Evolutionary conservation across 768 basidiomycete species (phyloP).

Genomic region (Leccinum fibrillosum): DNA sequence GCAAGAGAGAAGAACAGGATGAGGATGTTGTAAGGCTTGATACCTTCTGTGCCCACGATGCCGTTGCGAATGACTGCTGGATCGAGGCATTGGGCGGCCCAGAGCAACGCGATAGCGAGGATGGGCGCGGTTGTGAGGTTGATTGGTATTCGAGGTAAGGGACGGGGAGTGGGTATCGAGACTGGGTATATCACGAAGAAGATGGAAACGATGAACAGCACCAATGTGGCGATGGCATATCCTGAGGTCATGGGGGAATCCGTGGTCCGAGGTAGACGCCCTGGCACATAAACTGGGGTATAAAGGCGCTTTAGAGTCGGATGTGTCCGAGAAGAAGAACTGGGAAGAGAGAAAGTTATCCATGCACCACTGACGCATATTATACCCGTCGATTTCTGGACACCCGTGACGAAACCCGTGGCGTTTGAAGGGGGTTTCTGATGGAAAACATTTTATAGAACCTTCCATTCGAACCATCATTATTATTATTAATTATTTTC

Average conservation of each 20-base stretch:
- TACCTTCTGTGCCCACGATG: constrained; percentile 73
- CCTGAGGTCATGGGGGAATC: constrained; percentile 39
- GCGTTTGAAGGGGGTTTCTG: no score
- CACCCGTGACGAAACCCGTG: no score
- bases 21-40: constrained; percentile 91
- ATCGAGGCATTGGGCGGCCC: constrained; percentile 54
- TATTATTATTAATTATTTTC: no score
- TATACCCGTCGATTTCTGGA: no score
- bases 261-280: background rate
- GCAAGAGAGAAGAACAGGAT: constrained; percentile 90
- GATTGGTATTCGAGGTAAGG: constrained; percentile 35
- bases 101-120: constrained; percentile 47
- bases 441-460: no score
- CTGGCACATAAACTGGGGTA: background rate
- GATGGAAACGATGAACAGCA: constrained; percentile 52
- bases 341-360: no score
- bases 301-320: background rate
- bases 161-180: constrained; percentile 37
- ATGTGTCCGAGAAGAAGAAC: background rate
- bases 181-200: constrained; percentile 49
- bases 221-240: constrained; percentile 46
- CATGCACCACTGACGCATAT: no score
- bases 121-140: constrained; percentile 56
- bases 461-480: no score
- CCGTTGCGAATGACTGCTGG: constrained; percentile 59